These are phyloP conservation scores for Elsinoe perseae DNA, from an alignment of 2,329 filamentous ascomycete genomes.

Conservation along the genomic window DNA sequence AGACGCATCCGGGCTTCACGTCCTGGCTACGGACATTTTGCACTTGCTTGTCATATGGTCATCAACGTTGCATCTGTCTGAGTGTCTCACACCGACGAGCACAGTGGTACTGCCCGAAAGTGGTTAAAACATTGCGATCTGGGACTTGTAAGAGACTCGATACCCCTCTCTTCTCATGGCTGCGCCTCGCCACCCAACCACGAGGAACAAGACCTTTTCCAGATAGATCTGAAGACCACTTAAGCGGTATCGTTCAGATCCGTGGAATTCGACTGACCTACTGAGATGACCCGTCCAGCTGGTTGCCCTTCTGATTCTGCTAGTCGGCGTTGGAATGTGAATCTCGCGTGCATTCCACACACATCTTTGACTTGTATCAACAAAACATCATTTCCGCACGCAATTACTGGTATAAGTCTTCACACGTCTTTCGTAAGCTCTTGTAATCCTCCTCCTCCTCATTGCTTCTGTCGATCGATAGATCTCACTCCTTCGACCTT, in stretches of 20 bases:
- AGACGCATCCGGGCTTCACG: background rate
- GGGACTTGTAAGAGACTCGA: too few relatives aligned
- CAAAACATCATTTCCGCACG: conserved; percentile 14
- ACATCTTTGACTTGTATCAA: background rate
- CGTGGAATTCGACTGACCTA: background rate
- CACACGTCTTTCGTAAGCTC: background rate
- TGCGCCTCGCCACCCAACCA: background rate
- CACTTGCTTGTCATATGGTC: background rate
- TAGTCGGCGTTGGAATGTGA: background rate
- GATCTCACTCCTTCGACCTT: conserved; percentile 12
- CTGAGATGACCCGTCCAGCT: background rate
- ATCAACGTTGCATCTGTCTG: background rate
- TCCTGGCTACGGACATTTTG: background rate
- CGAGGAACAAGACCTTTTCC: background rate
- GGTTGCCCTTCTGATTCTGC: background rate
- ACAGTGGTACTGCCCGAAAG: too few relatives aligned
- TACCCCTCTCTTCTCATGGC: background rate
- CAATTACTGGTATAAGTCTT: conserved; percentile 12
- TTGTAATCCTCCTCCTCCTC: background rate
- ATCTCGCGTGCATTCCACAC: conserved; percentile 10
- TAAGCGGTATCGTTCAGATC: background rate
- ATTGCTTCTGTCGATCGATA: conserved; percentile 10
- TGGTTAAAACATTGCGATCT: too few relatives aligned
- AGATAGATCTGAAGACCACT: background rate
- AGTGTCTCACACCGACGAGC: background rate